Base-by-base conservation (phyloP, 495 filamentous ascomycete genomes). In the Xylaria venustula region DNA sequence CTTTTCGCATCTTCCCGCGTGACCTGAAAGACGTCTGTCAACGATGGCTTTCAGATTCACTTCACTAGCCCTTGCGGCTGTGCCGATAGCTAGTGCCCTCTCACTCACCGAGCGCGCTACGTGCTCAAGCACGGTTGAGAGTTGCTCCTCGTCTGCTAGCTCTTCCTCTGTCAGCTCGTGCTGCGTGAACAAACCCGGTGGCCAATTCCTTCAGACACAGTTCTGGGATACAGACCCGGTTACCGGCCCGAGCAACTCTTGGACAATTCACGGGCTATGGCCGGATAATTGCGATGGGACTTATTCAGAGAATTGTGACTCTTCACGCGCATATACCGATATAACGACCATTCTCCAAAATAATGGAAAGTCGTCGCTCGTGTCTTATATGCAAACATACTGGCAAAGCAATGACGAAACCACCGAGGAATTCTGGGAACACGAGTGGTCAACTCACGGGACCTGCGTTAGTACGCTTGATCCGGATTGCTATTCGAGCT, bases 211-310 rank as follows among this genome's bases (percentile, higher is more conserved):
- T 28, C 83, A 85, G 72, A 92, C 91, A 0, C 90, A 93, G 59
- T 93, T 95, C 75, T 95, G 90, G 90, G 90, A 95, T 67, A 84
- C 82, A 0, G 74, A 81, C 63, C 91, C 90, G 25, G 74, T 83
- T 2, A 80, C 87, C 15, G 90, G 91, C 5, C 90, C 89, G 8
- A 77, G 75, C 19, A 83, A 92, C 64, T 85, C 83, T 20, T 95
- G 90, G 91, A 92, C 90, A 8, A 83, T 95, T 40, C 91, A 95
- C 68, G 90, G 91, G 8, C 78, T 95, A 11, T 93, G 90, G 75
- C 90, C 90, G 2, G 89, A 93, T 71, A 83, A 87, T 67, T 93
- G 91, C 69, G 87, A 90, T 63, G 90, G 90, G 56, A 86, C 82
- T 14, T 93, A 85, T 67, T 82, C 88, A 15, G 73, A 82, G 51